Evolutionary conservation across 805 yeast species (phyloP).

Genomic region (Naumovozyma baii): DNA sequence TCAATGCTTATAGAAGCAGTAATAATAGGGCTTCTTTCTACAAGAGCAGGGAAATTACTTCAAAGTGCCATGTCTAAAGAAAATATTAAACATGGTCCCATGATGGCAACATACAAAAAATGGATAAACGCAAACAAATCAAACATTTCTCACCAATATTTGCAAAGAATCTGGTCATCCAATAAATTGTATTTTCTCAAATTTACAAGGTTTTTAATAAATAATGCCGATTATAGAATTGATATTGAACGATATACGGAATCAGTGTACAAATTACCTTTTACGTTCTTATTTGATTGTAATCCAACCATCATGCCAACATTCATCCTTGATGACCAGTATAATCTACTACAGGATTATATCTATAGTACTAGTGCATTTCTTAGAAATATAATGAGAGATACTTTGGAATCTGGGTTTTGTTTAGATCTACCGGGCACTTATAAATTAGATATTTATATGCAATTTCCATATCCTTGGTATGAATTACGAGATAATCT

Average conservation of each 20-base stretch:
- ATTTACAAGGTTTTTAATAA: neutral
- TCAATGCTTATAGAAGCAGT: neutral
- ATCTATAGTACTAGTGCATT: neutral
- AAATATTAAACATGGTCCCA: neutral
- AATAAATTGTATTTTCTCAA: neutral
- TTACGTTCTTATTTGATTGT: slow-evolving; percentile 3
- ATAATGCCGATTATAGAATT: neutral
- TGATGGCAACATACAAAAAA: neutral
- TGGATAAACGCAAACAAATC: neutral
- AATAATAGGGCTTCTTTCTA: neutral
- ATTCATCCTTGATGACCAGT: slow-evolving; percentile 3
- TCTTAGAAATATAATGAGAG: neutral
- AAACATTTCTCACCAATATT: neutral
- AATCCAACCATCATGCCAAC: slow-evolving; percentile 1
- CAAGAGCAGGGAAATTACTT: neutral
- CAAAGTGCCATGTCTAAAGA: neutral
- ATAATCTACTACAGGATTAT: slow-evolving; percentile 7
- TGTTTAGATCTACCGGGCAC: neutral
- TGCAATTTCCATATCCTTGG: neutral
- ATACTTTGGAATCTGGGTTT: neutral
- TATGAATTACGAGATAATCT: neutral
- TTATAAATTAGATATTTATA: neutral
- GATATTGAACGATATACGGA: neutral
- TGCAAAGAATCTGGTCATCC: neutral
- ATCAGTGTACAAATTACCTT: slow-evolving; percentile 2